Percentiles rank a stretch among this genome's conserved stretches.
Evolutionary conservation across 441 rosid species (phyloP).

Genomic region (Gossypium davidsonii): DNA sequence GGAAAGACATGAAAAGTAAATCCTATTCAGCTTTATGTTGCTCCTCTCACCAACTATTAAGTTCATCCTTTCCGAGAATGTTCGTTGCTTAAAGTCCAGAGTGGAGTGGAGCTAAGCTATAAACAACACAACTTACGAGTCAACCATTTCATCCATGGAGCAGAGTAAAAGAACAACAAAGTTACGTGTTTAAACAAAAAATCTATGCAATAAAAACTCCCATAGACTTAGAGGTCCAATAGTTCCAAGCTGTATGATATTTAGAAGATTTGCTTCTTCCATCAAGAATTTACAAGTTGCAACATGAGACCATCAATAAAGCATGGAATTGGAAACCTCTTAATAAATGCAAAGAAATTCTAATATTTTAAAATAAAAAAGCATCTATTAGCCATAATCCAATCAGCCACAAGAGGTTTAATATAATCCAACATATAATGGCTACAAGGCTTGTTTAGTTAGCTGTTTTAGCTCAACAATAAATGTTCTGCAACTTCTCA

Average conservation of each 20-base stretch:
- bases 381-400: background rate
- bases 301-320: background rate
- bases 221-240: background rate
- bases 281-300: background rate
- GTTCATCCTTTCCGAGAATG: background rate
- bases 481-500: background rate
- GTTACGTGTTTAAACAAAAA: background rate
- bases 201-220: background rate
- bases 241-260: background rate
- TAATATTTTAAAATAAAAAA: background rate
- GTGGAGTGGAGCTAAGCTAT: background rate
- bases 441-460: background rate
- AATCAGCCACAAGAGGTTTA: background rate
- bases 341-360: background rate
- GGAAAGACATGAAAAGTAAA: background rate
- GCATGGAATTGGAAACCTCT: too few species aligned
- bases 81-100: background rate
- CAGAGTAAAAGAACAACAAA: background rate
- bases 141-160: too few species aligned
- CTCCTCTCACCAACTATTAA: background rate
- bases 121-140: background rate
- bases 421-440: background rate
- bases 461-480: background rate
- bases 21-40: background rate
- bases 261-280: background rate